Conservation (phyloP, 176 grass and related monocot genomes). For the Otatea glauca region DNA sequence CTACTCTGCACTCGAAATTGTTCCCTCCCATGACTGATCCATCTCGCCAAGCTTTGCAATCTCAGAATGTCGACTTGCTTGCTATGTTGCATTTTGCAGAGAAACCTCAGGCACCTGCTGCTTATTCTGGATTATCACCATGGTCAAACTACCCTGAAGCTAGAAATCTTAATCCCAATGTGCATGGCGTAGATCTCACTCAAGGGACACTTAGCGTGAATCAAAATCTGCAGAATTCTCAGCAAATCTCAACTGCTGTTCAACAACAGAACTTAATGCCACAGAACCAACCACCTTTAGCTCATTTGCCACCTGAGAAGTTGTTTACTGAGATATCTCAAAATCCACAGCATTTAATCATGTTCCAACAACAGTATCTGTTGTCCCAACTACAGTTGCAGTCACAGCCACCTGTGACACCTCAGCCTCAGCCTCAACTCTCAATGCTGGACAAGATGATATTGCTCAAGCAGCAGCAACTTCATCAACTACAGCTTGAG, state of each 20-base stretch:
- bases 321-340: conserved; percentile 72
- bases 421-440: conserved; percentile 67
- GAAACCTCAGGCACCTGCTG: conserved; percentile 58
- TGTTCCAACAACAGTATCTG: conserved; percentile 91
- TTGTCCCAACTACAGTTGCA: conserved; percentile 83
- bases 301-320: conserved; percentile 71
- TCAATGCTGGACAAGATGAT: conserved; percentile 86
- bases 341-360: conserved; percentile 71
- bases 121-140: conserved; percentile 51
- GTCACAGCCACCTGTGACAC: conserved; percentile 59
- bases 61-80: conserved; percentile 82
- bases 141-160: conserved; percentile 71
- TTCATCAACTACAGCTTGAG: conserved; percentile 65
- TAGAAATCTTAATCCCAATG: conserved; percentile 50
- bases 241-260: conserved; percentile 56
- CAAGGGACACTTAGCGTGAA: conserved; percentile 55
- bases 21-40: conserved; percentile 56
- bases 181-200: conserved; percentile 52
- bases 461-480: conserved; percentile 71
- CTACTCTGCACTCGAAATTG: conserved; percentile 68
- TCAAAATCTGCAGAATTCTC: conserved; percentile 63
- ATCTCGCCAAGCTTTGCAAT: conserved; percentile 57
- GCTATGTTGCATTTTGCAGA: conserved; percentile 79
- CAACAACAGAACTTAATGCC: conserved; percentile 64
- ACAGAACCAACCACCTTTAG: conserved; percentile 54